Base-by-base conservation (phyloP, 78 protist species). In the Chrysochromulina tobinii region DNA sequence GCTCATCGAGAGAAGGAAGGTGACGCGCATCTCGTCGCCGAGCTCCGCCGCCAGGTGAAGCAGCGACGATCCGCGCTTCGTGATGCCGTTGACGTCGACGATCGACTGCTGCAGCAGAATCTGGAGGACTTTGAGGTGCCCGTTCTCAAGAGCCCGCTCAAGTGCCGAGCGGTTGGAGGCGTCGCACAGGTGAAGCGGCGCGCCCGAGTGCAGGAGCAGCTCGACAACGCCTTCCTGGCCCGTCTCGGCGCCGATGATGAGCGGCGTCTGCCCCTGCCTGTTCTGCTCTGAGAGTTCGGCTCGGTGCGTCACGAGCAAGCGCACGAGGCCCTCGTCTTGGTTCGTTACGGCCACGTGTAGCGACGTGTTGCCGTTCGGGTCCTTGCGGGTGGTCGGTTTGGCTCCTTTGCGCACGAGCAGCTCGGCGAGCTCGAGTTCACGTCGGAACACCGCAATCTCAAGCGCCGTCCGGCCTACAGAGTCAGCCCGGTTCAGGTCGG, bases 31-130 rank as follows among this genome's bases (percentile, higher is more conserved):
- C 61, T 50, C 85, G 85, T 77, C 85, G 27, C 61, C 85, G 27
- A 38, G 9, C 85, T 50, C 85, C 25, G 85, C 61, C 48, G 85
- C 85, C 25, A 51, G 15, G 61, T 77, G 85, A 20, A 77, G 85
- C 9, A 77, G 85, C 17, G 85, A 17, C 20, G 85, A 77, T 0
- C 85, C 85, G 23, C 85, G 85, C 15, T 8, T 23, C 61, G 85
- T 77, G 85, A 77, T 50, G 61, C 61, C 85, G 85, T 77, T 77
- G 61, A 77, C 20, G 85, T 77, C 85, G 58, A 53, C 85, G 27
- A 1, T 14, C 17, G 85, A 38, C 61, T 53, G 85, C 61, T 3
- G 15, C 18, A 77, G 85, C 27, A 77, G 58, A 4, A 77, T 17
- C 58, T 18, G 85, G 18, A 51, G 61, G 5, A 23, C 3, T 6